A percentile compares a stretch with the other conserved stretches of the same genome.
Conservation (phyloP, 495 filamentous ascomycete genomes). For the Thozetella sp. region DNA sequence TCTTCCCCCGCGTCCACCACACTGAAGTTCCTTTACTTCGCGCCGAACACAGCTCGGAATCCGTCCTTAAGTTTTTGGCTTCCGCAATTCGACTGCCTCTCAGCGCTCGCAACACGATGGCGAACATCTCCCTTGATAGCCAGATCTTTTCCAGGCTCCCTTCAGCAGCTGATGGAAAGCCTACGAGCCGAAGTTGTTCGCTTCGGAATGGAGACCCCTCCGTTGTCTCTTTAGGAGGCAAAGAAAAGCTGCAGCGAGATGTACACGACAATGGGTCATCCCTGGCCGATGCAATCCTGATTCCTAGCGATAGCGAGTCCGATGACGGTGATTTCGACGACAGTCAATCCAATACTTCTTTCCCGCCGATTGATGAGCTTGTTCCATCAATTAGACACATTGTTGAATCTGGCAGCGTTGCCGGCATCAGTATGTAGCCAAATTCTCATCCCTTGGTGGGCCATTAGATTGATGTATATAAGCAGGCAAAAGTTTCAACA, state of each 20-base stretch:
- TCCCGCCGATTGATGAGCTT: neutral
- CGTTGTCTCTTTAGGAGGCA: neutral
- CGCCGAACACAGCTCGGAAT: neutral
- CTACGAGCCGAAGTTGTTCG: neutral
- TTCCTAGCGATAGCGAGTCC: conserved; percentile 1
- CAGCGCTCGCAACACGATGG: conserved; percentile 2
- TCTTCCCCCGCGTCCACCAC: neutral
- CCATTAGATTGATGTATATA: neutral
- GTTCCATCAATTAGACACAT: neutral
- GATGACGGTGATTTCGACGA: conserved; percentile 2
- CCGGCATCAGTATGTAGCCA: neutral
- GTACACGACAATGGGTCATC: neutral
- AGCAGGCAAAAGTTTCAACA: neutral
- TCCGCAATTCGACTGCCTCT: neutral
- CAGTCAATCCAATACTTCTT: neutral
- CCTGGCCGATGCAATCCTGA: neutral
- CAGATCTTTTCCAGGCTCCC: conserved; percentile 2
- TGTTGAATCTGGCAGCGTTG: neutral
- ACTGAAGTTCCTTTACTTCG: neutral
- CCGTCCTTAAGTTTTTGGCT: conserved; percentile 1
- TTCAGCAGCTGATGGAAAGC: neutral
- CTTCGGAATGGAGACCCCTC: neutral
- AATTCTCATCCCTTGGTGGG: neutral
- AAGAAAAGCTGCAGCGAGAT: neutral
- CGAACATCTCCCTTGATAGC: neutral